Evolutionary conservation across 495 filamentous ascomycete genomes (phyloP), one percentile per base, ranked within the genome.

Genomic region (Xylaria venustula): DNA sequence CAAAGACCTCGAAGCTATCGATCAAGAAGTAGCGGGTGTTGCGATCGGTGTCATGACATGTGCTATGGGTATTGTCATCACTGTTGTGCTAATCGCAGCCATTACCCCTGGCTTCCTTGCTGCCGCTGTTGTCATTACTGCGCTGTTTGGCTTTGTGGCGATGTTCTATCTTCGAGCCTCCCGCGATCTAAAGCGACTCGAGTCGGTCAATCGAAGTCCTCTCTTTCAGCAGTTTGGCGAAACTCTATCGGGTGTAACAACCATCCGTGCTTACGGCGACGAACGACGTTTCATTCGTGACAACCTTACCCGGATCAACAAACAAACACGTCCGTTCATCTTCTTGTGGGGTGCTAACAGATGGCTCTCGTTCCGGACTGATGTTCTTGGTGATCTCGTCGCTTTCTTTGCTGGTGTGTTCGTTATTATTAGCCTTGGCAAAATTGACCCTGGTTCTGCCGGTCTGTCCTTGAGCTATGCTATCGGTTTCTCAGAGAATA

Each of bases 221-320:
- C 81, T 99, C 26, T 99, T 97, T 74, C 95, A 99, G 74, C 94
- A 97, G 67, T 98, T 99, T 66, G 93, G 95, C 54, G 95, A 99
- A 78, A 98, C 95, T 0, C 80, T 99, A 17, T 92, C 87, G 51
- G 95, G 95, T 44, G 91, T 98, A 58, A 91, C 93, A n/a, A 99
- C 95, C 1, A 99, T 99, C 64, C 88, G 95, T 67, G 95, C 95
- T 17, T 99, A 98, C 73, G 91, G 92, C 34, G 94, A 97, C 70
- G 92, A 97, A 66, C 83, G 90, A 58, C 87, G 95, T 34, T 99
- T 98, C 71, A 88, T 97, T 61, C 82, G 93, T 22, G 95, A 99
- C 67, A 99, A 99, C 71, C 86, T 98, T 58, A 77, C 78, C 30
- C 87, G 87, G 47, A 92, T 99, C 72, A 95, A 99, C 73, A 87